Conservation (phyloP, 1,284 basidiomycete species). For the Boletus calvinii region DNA sequence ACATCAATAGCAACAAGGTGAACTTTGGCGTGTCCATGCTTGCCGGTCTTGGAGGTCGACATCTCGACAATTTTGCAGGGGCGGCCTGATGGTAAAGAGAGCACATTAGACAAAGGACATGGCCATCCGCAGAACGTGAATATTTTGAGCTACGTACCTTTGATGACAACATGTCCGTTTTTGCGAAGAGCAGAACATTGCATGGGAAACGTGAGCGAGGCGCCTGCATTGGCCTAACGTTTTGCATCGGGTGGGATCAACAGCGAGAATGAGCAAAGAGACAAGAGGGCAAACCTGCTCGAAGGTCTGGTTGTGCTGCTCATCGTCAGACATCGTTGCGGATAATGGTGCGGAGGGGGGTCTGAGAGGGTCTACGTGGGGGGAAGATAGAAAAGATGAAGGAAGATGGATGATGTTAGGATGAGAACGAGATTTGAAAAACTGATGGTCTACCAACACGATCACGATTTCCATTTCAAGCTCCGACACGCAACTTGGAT, state of each 20-base stretch:
- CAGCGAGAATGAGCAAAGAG: constrained; percentile 14
- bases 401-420: constrained; percentile 20
- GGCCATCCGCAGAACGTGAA: background rate
- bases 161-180: constrained; percentile 97
- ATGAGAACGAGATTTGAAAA: constrained; percentile 34
- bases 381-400: constrained; percentile 21
- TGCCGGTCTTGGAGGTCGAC: constrained; percentile 99
- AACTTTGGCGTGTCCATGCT: constrained; percentile 99
- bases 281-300: constrained; percentile 56
- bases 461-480: constrained; percentile 35
- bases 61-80: constrained; percentile 99
- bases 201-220: constrained; percentile 89
- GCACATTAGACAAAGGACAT: constrained; percentile 5
- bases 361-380: constrained; percentile 25
- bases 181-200: constrained; percentile 97
- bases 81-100: constrained; percentile 51
- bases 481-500: constrained; percentile 35
- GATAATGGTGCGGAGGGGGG: constrained; percentile 17
- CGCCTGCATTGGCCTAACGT: constrained; percentile 69
- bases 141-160: constrained; percentile 48
- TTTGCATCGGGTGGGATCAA: constrained; percentile 24
- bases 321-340: constrained; percentile 83
- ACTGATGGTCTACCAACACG: constrained; percentile 23
- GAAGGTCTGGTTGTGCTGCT: constrained; percentile 92
- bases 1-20: constrained; percentile 97